phyloP scores from a whole-genome alignment of 2,329 filamentous ascomycete genomes.

The Neonectria hederae region DNA sequence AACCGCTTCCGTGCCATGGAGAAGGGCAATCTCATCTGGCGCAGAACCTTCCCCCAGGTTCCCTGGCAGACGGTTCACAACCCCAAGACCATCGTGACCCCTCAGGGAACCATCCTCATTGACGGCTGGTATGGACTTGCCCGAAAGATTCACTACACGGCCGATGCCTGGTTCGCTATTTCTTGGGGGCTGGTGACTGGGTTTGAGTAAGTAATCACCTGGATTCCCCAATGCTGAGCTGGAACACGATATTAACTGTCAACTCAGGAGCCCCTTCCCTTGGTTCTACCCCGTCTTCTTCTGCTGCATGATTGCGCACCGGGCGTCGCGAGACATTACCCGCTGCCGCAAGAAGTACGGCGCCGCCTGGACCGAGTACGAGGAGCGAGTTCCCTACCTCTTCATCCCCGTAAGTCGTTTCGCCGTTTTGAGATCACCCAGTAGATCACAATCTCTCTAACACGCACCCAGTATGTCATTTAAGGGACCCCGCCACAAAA shows the following conservation, averaged over 20 bases:
- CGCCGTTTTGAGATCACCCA: not conserved
- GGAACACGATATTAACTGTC: slow-evolving; percentile 14
- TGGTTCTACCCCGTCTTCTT: slow-evolving; percentile 95
- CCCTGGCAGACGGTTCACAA: slow-evolving; percentile 87
- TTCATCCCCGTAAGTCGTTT: slow-evolving; percentile 73
- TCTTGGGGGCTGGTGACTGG: slow-evolving; percentile 63
- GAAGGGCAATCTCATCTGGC: slow-evolving; percentile 73
- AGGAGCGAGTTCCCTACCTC: slow-evolving; percentile 80
- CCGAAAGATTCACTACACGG: slow-evolving; percentile 68
- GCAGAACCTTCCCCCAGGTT: slow-evolving; percentile 89
- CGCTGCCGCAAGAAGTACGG: slow-evolving; percentile 84
- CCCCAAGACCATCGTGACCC: slow-evolving; percentile 78
- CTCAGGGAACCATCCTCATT: slow-evolving; percentile 78
- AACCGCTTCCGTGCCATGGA: slow-evolving; percentile 88
- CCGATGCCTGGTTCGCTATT: slow-evolving; percentile 60
- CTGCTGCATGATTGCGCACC: slow-evolving; percentile 81
- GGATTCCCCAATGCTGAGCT: not conserved
- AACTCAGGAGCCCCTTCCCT: slow-evolving; percentile 74
- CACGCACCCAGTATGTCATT: slow-evolving; percentile 51
- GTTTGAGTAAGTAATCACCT: slow-evolving; percentile 49
- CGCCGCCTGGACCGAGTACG: slow-evolving; percentile 82
- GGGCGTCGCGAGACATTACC: slow-evolving; percentile 78
- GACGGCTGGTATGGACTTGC: slow-evolving; percentile 87
- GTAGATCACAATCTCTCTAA: slow-evolving; percentile 25
- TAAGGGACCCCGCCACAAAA: slow-evolving; percentile 38